phyloP scores from a whole-genome alignment of 352 stramenopile species.

The Globisporangium ultimum region DNA sequence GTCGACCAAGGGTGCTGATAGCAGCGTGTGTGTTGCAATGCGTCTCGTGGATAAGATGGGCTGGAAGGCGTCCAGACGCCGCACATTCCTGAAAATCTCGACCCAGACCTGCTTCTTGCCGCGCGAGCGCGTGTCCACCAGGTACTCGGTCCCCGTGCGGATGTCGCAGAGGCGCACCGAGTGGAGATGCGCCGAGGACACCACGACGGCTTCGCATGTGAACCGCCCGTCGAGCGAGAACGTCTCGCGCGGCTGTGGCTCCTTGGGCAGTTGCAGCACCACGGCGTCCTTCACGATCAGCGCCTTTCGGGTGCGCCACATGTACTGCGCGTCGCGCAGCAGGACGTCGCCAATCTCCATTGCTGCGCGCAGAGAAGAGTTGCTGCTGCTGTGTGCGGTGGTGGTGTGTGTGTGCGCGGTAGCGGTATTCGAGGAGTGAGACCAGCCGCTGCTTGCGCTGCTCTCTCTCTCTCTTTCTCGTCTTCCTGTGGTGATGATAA shows the following conservation, averaged over 20 bases:
- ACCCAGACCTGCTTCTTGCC: constrained; percentile 60
- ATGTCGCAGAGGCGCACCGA: constrained; percentile 46
- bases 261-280: constrained; percentile 23
- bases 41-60: constrained; percentile 1
- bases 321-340: constrained; percentile 45
- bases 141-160: constrained; percentile 33
- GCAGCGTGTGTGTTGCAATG: background rate
- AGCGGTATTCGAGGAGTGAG: background rate
- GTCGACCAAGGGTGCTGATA: background rate
- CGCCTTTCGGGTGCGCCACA: constrained; percentile 36
- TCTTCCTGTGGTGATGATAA: background rate
- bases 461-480: too few relatives aligned
- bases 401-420: background rate
- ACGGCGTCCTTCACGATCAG: constrained; percentile 34
- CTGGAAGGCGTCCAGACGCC: constrained; percentile 17
- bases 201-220: constrained; percentile 49
- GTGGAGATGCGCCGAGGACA: constrained; percentile 59
- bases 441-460: background rate
- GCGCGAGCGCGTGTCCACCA: constrained; percentile 36
- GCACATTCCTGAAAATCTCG: constrained; percentile 33
- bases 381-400: background rate
- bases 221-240: constrained; percentile 40
- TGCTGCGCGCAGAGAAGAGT: too few relatives aligned
- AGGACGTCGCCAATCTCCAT: constrained; percentile 54
- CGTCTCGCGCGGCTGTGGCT: constrained; percentile 17